Conservation (phyloP, 2,329 filamentous ascomycete genomes). For the Colletotrichum shisoi region DNA sequence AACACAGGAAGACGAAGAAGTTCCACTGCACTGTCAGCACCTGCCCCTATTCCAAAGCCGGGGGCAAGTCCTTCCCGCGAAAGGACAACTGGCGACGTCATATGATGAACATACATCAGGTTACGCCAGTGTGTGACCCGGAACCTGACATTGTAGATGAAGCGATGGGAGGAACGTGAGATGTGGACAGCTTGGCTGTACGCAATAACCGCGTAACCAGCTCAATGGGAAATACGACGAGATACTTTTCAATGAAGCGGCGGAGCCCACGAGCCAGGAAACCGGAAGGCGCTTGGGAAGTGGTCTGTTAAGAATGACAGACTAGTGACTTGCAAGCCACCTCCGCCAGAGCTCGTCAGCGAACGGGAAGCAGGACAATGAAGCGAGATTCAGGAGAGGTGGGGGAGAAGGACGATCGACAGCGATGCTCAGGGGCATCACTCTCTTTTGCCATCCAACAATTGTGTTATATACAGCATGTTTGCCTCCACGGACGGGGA, state of each 20-base stretch:
- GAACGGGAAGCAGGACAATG: neutral
- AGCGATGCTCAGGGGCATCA: slow-evolving; percentile 18
- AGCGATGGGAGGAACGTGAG: slow-evolving; percentile 34
- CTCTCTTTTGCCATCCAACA: slow-evolving; percentile 18
- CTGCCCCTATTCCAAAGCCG: slow-evolving; percentile 64
- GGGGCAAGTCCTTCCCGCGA: slow-evolving; percentile 66
- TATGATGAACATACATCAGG: slow-evolving; percentile 67
- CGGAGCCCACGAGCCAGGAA: neutral
- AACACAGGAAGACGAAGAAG: slow-evolving; percentile 66
- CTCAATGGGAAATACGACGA: neutral
- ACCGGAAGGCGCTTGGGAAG: slow-evolving; percentile 28
- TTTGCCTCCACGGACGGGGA: slow-evolving; percentile 1
- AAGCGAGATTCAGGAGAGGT: neutral
- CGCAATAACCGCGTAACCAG: neutral
- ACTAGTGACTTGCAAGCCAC: slow-evolving; percentile 29
- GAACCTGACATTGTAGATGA: slow-evolving; percentile 42
- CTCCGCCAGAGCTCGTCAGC: neutral
- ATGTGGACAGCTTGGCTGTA: neutral
- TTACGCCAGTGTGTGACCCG: slow-evolving; percentile 42
- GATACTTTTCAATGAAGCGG: neutral
- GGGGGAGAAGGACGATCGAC: neutral
- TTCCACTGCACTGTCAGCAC: slow-evolving; percentile 64
- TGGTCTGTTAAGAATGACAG: slow-evolving; percentile 24
- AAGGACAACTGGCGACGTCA: slow-evolving; percentile 71
- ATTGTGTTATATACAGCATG: slow-evolving; percentile 14